Conservation (phyloP, 2,329 filamentous ascomycete species). For the Alternaria panax region DNA sequence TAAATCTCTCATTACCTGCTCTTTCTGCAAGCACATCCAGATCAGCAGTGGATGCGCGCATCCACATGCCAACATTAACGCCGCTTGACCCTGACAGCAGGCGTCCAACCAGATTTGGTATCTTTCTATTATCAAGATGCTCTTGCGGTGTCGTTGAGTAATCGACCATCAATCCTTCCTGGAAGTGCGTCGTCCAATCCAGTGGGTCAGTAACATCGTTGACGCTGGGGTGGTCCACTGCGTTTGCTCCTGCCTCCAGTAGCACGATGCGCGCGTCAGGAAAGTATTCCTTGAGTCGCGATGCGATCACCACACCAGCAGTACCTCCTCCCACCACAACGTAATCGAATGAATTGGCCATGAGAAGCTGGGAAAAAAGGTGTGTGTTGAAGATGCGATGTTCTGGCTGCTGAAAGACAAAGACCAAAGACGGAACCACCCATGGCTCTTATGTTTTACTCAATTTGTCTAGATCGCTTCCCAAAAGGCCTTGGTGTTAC, state of each 20-base stretch:
- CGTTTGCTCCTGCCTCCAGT: constrained; percentile 27
- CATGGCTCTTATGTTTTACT: background rate
- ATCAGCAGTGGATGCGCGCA: constrained; percentile 23
- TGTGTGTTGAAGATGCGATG: background rate
- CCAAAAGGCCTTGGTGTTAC: background rate
- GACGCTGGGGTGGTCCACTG: constrained; percentile 10
- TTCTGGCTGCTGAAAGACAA: background rate
- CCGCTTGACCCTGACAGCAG: constrained; percentile 27
- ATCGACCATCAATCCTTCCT: constrained; percentile 19
- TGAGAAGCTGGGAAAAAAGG: background rate
- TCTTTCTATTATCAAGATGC: constrained; percentile 17
- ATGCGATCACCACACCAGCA: constrained; percentile 31
- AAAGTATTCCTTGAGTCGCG: constrained; percentile 25
- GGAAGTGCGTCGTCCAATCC: constrained; percentile 9
- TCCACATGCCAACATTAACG: constrained; percentile 26
- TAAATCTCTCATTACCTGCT: constrained; percentile 22
- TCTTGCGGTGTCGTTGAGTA: constrained; percentile 27
- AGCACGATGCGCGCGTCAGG: constrained; percentile 13
- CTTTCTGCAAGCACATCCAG: constrained; percentile 20
- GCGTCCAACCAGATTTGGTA: constrained; percentile 22
- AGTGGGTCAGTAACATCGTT: constrained; percentile 13
- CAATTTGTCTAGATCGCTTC: background rate
- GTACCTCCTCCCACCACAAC: constrained; percentile 40
- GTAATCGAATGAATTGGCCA: constrained; percentile 19
- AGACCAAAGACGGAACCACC: background rate